Conservation (phyloP, 192 early-diverging fungal genomes). For the Backusella westeae region DNA sequence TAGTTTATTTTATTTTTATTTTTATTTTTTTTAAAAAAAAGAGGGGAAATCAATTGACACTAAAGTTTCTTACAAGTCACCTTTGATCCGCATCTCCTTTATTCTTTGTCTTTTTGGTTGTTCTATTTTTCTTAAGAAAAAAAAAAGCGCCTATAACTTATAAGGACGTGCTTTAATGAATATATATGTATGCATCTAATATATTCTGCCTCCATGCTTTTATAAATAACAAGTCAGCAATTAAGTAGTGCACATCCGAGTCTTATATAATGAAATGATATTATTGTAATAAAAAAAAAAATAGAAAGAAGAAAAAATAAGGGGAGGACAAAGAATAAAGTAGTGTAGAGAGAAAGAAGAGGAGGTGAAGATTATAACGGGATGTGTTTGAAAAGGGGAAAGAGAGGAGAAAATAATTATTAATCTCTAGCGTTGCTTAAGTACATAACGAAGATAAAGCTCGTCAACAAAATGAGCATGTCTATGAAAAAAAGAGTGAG, state of each 20-base stretch:
- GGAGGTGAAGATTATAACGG: neutral
- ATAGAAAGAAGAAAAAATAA: neutral
- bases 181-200: neutral
- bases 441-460: slow-evolving; percentile 51
- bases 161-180: neutral
- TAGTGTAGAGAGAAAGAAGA: neutral
- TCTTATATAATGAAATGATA: neutral
- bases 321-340: neutral
- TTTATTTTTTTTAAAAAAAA: neutral
- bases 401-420: neutral
- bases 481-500: slow-evolving; percentile 14
- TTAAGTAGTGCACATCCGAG: neutral
- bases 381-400: neutral
- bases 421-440: slow-evolving; percentile 21
- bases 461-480: slow-evolving; percentile 58
- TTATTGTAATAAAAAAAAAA: neutral
- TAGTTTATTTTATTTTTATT: neutral
- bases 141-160: neutral
- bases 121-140: neutral
- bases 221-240: neutral
- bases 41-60: neutral
- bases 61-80: neutral
- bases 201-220: neutral
- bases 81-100: neutral
- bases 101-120: neutral